phyloP scores from a whole-genome alignment of 1,284 basidiomycete species.

The Trametes pubescens region DNA sequence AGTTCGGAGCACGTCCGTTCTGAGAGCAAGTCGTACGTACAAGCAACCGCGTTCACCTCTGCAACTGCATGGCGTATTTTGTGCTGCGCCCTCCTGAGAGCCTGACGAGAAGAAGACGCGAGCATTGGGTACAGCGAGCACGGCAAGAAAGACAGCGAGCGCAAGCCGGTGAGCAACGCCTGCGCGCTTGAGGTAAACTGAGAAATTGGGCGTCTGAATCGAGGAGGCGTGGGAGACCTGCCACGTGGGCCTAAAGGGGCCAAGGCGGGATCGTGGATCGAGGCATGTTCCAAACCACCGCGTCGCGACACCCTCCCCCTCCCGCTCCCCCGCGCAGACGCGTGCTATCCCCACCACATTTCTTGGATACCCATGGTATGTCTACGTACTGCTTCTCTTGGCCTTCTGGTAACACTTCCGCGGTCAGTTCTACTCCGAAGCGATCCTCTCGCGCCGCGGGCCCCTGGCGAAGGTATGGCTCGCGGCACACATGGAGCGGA shows the following conservation, averaged over 20 bases:
- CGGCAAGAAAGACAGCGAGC: conserved; percentile 16
- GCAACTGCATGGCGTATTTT: conserved; percentile 12
- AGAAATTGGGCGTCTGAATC: conserved; percentile 14
- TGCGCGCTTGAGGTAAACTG: conserved; percentile 1
- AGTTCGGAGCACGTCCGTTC: not conserved
- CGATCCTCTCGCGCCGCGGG: conserved; percentile 91
- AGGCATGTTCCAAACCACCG: conserved; percentile 31
- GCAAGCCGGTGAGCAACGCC: not conserved
- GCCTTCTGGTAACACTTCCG: not conserved
- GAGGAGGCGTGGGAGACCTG: conserved; percentile 10
- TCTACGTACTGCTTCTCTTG: conserved; percentile 40
- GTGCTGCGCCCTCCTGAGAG: conserved; percentile 39
- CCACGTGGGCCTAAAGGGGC: conserved; percentile 25
- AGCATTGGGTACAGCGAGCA: conserved; percentile 45
- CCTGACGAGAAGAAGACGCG: conserved; percentile 50
- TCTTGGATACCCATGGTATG: conserved; percentile 40
- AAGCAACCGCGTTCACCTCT: conserved; percentile 14
- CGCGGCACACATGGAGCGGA: conserved; percentile 98
- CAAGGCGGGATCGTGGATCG: conserved; percentile 20
- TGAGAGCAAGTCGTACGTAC: not conserved
- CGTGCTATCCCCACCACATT: conserved; percentile 23
- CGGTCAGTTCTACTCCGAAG: conserved; percentile 88
- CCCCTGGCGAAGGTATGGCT: conserved; percentile 98
- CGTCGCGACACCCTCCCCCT: conserved; percentile 30
- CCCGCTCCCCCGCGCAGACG: conserved; percentile 37